Evolutionary conservation across 163 green algal species (phyloP), one percentile per base, ranked within the genome.

Genomic region (Chlamydomonas reinhardtii): DNA sequence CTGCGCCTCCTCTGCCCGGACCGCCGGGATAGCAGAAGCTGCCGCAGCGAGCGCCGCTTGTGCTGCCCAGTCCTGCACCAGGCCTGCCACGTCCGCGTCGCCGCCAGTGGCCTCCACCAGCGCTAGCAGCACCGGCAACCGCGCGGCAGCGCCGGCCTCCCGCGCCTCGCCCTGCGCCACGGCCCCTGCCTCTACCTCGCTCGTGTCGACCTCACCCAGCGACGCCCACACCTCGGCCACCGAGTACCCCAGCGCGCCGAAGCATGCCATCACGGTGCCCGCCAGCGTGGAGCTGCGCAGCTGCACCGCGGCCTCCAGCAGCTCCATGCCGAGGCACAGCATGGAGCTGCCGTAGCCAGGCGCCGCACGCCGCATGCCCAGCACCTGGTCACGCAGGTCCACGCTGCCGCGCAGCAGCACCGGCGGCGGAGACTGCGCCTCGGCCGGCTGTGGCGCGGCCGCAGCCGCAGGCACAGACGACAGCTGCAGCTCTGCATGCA

Each of bases 161-260:
- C 39, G 5, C 39, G 8, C 39, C 39, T 48, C 39, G 20, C 4
- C 56, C 19, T 8, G 14, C 20, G 25, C 74, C 11, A 0, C n/a
- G 11, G 14, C 48, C 11, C 9, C 73, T 29, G 73, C 39, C 48
- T 1, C 48, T 14, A 56, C 11, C 48, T 56, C 48, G 48, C 48
- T 56, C 12, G 1, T 22, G 25, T 29, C 48, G 2, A 52, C 48
- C 27, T n/a, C 73, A 4, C 32, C 73, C 39, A 52, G 14, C 15
- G 48, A 61, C 12, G 20, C 4, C 59, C 56, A 82, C 34, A 82
- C 56, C 59, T 82, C 74, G 56, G 74, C 34, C 32, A 65, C 59
- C 32, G 32, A 37, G 61, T 82, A 82, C 59, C 74, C 74, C 31
- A 82, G 74, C 24, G 59, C 59, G 43, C 22, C 27, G 68, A 82